phyloP scores from a whole-genome alignment of 164 flowering plant species.

The Vitis rupestris region DNA sequence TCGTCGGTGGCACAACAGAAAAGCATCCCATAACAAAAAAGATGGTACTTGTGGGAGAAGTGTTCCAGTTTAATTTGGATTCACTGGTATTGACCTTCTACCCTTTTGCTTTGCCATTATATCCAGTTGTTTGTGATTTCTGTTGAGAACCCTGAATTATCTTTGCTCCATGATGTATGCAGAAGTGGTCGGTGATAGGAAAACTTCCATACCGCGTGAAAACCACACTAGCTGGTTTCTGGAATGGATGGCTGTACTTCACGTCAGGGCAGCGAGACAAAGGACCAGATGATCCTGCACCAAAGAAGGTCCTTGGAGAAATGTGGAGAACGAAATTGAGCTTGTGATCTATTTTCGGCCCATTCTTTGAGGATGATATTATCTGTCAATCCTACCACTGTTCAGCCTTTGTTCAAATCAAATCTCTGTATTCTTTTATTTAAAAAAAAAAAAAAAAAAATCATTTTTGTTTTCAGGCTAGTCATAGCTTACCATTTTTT shows the following conservation, averaged over 20 bases:
- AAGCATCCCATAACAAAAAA: conserved; percentile 70
- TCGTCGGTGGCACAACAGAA: conserved; percentile 73
- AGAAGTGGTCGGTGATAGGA: conserved; percentile 73
- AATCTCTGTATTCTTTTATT: too few species aligned
- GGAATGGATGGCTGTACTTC: conserved; percentile 76
- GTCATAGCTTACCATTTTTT: too few species aligned
- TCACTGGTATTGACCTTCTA: conserved; percentile 36
- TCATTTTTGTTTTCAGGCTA: too few species aligned
- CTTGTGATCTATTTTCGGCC: too few species aligned
- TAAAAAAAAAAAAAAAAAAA: too few species aligned
- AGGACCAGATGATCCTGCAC: conserved; percentile 73
- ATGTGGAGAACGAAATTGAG: conserved; percentile 59
- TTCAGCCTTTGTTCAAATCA: too few species aligned
- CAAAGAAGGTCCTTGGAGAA: conserved; percentile 57
- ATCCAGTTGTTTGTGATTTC: background rate
- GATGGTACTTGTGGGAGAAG: conserved; percentile 68
- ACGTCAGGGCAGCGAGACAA: conserved; percentile 73
- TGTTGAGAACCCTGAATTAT: background rate
- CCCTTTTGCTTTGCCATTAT: background rate
- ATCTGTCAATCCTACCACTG: too few species aligned
- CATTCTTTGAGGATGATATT: too few species aligned
- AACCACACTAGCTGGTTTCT: conserved; percentile 64
- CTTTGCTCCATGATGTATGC: conserved; percentile 10
- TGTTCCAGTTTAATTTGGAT: conserved; percentile 52
- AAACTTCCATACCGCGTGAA: conserved; percentile 63